These are phyloP conservation scores for Vitis rupestris DNA, from an alignment of 164 flowering plant species.

Conservation along the genomic window DNA sequence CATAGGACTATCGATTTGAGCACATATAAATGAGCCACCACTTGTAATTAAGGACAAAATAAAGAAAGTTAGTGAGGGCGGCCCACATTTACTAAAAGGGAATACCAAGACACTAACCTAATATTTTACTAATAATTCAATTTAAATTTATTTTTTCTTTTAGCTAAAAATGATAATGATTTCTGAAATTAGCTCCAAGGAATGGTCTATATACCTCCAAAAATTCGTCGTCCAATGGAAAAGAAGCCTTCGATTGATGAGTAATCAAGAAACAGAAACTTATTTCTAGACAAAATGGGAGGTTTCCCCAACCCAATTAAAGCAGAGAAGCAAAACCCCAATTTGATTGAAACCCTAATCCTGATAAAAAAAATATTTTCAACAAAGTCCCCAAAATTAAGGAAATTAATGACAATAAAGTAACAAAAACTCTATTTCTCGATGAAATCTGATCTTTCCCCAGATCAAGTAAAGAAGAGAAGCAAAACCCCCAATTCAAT, in stretches of 20 bases:
- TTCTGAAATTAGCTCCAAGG: too few species aligned
- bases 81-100: background rate
- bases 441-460: slow-evolving; percentile 6
- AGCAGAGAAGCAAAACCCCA: background rate
- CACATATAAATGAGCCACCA: slow-evolving; percentile 1
- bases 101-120: too few species aligned
- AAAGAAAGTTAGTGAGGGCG: background rate
- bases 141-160: too few species aligned
- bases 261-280: too few species aligned
- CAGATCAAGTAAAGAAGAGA: slow-evolving; percentile 9
- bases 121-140: too few species aligned
- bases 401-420: background rate
- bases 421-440: background rate
- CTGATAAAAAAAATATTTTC: too few species aligned
- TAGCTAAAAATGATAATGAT: too few species aligned
- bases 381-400: background rate
- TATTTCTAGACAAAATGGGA: too few species aligned
- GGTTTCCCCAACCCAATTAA: too few species aligned
- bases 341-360: slow-evolving; percentile 2
- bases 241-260: too few species aligned
- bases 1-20: background rate
- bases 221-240: background rate
- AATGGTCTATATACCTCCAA: slow-evolving; percentile 17
- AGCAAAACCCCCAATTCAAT: slow-evolving; percentile 10
- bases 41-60: background rate